Evolutionary conservation across 495 filamentous ascomycete genomes (phyloP).

Genomic region (Podospora appendiculata): DNA sequence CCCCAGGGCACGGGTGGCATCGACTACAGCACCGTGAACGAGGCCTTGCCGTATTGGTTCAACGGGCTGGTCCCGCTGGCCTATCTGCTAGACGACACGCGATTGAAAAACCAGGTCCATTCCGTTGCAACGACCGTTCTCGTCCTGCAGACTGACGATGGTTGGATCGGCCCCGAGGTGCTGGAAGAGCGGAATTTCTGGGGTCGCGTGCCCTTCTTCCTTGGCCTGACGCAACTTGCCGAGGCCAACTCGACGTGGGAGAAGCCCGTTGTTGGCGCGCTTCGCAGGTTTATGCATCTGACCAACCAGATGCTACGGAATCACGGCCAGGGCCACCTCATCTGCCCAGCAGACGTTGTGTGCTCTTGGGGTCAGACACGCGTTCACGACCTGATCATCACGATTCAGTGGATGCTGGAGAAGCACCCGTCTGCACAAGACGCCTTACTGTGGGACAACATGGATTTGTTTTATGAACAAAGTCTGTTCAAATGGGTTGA

Average conservation of each 20-base stretch:
- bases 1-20: slow-evolving; percentile 28
- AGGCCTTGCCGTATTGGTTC: slow-evolving; percentile 60
- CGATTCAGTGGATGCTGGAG: slow-evolving; percentile 47
- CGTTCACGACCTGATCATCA: slow-evolving; percentile 23
- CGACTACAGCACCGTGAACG: slow-evolving; percentile 54
- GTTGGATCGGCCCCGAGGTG: slow-evolving; percentile 56
- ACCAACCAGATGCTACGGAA: slow-evolving; percentile 34
- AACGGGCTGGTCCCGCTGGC: slow-evolving; percentile 59
- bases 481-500: slow-evolving; percentile 13
- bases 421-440: slow-evolving; percentile 21
- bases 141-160: slow-evolving; percentile 45
- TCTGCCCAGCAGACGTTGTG: slow-evolving; percentile 9
- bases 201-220: slow-evolving; percentile 42
- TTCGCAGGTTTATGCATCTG: slow-evolving; percentile 31
- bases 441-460: slow-evolving; percentile 23
- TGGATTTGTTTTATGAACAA: slow-evolving; percentile 19
- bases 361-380: slow-evolving; percentile 18
- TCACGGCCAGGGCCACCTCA: slow-evolving; percentile 11
- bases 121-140: slow-evolving; percentile 42
- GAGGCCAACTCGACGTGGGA: slow-evolving; percentile 34
- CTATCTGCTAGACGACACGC: slow-evolving; percentile 44
- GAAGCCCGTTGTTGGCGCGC: slow-evolving; percentile 23
- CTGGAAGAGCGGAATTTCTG: slow-evolving; percentile 40
- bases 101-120: slow-evolving; percentile 47
- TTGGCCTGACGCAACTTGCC: slow-evolving; percentile 35